Evolutionary conservation across 176 grass and related monocot genomes (phyloP), one percentile per base, ranked within the genome.

Genomic region (Carex cristatella): DNA sequence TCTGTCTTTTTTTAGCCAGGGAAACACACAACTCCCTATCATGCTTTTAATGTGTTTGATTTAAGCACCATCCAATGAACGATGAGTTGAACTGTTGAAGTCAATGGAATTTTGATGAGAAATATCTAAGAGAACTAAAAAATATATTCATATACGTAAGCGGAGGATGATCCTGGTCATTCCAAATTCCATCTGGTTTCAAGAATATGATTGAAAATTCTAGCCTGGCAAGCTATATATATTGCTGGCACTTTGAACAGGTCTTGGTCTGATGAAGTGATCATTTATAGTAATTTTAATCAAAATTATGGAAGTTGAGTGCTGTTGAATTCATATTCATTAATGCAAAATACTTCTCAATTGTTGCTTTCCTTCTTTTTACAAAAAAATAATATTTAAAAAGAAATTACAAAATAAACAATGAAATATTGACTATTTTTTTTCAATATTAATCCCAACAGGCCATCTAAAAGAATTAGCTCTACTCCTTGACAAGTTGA

Each of bases 401-500:
- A 4, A 63, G 16, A 81, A 8, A 61, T 80, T 12, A 80, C 55
- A 61, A 79, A 60, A 81, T 33, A 44, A 81, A 64, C 18, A 81
- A 81, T 40, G 58, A 63, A 64, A 64, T 15, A 81, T 80, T 60
- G 0, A 48, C 44, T 77, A 78, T 51, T 3, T 56, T 14, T 78
- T 53, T 77, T 13, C 53, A 77, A 7, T 14, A 78, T 32, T 23
- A 23, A 23, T 78, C 12, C 28, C 51, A 32, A 18, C 23, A 57
- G 46, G 28, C 27, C 51, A 27, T 16, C 18, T 51, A 3, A 44
- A 32, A 63, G 48, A 85, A 67, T 48, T 66, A 60, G 4, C 65
- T 8, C 61, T 86, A 70, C 65, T 81, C 61, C 51, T 79, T 81
- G 38, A 86, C 78, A 79, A 79, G 85, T 56, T 86, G 69, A 65